Evolutionary conservation across 139 green algal genomes (phyloP), one percentile per base, ranked within the genome.

Genomic region (Coccomyxa sp.): DNA sequence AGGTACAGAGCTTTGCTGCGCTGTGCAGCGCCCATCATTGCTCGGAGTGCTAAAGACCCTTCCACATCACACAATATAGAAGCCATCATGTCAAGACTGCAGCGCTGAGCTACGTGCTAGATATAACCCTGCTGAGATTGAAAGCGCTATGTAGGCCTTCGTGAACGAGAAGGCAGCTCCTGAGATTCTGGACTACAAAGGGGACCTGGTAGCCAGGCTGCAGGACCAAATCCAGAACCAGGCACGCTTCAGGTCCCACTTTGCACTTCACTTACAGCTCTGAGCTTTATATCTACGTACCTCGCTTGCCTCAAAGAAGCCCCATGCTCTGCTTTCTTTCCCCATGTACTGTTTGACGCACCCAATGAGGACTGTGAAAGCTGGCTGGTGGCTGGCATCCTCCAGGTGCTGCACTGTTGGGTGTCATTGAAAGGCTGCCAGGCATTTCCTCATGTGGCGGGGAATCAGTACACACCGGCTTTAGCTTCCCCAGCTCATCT

Each of bases 111-210:
- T 64, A 22, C 22, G 27, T 22, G 50, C 18, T 22, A 64, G 27
- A 64, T 22, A 64, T 22, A 22, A 64, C 50, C 22, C 18, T 64
- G 18, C 50, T 18, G 5, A 10, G 22, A 7, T 64, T 64, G 31
- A 22, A 31, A 39, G 22, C 0, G 41, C 50, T 36, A 36, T 71
- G 27, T 37, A 77, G 31, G 82, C 82, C 14, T 70, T 86, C 14
- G 58, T 79, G 31, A 89, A 89, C 71, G 84, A 89, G 68, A 84
- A 85, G 55, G 70, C 73, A 27, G 36, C 82, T 8, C 84, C 84
- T 8, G 84, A 89, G 41, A 58, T 89, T n/a, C 73, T 89, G 33
- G 75, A 74, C 27, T 89, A 79, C 70, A 58, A 89, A 41, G 68
- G 64, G 22, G 84, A 87, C 68, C 73, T 89, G 33, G 37, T 89